Conservation (phyloP, 495 filamentous ascomycete genomes). For the Podospora pseudopauciseta region DNA sequence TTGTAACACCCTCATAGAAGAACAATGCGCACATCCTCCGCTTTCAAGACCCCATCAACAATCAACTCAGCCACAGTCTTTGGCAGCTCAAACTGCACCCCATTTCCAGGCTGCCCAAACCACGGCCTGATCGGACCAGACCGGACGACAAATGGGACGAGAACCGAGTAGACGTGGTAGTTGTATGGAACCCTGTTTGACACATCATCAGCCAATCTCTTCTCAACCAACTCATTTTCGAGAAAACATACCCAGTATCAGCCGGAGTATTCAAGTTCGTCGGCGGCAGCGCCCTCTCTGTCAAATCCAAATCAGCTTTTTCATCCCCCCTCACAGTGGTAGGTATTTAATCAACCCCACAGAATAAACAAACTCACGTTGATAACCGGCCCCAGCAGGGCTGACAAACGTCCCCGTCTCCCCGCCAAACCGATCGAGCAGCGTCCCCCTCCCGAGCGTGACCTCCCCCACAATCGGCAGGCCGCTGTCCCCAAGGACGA, state of each 20-base stretch:
- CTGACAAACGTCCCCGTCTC: constrained; percentile 45
- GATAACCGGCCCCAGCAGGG: constrained; percentile 49
- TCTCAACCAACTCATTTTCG: neutral
- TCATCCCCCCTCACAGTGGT: too few species aligned
- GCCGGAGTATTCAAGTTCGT: neutral
- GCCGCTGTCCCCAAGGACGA: constrained; percentile 32
- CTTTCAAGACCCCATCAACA: constrained; percentile 15
- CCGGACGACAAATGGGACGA: constrained; percentile 38
- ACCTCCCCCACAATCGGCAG: constrained; percentile 44
- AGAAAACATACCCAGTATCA: neutral
- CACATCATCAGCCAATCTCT: neutral
- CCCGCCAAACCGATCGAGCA: constrained; percentile 55
- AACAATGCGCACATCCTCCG: constrained; percentile 19
- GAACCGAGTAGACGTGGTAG: constrained; percentile 54
- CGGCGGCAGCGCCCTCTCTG: constrained; percentile 47
- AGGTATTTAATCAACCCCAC: too few species aligned
- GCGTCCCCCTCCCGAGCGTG: constrained; percentile 42
- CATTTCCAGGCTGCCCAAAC: constrained; percentile 58
- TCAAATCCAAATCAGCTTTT: neutral
- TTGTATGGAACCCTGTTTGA: constrained; percentile 45
- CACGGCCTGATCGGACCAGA: constrained; percentile 52
- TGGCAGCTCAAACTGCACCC: constrained; percentile 44
- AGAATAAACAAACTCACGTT: constrained; percentile 17
- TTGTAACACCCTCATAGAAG: constrained; percentile 4
- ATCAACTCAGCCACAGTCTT: constrained; percentile 19